Conservation (phyloP, 2,329 filamentous ascomycete species). For the Curvularia sp. region DNA sequence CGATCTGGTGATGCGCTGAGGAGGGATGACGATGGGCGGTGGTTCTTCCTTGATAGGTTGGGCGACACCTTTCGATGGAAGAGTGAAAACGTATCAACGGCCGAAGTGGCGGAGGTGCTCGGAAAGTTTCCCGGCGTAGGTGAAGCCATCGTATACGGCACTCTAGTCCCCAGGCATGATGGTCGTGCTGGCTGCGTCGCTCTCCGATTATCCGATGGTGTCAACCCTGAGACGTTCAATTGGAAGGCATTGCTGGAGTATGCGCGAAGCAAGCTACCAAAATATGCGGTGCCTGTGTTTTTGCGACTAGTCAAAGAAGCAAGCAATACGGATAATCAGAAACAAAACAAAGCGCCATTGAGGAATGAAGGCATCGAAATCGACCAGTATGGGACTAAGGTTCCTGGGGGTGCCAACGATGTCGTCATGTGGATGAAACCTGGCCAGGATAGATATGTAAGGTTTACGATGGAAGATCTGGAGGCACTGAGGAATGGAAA, state of each 20-base stretch:
- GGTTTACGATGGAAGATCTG: constrained; percentile 31
- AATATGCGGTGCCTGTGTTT: constrained; percentile 78
- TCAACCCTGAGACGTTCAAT: constrained; percentile 35
- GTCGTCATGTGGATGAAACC: constrained; percentile 40
- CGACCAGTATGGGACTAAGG: constrained; percentile 41
- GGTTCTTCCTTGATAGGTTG: constrained; percentile 57
- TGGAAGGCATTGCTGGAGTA: constrained; percentile 36
- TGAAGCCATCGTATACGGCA: constrained; percentile 58
- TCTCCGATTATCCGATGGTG: constrained; percentile 60
- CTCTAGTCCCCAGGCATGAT: constrained; percentile 55
- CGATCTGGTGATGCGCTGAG: constrained; percentile 56
- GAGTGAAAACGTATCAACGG: constrained; percentile 56
- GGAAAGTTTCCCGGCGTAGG: constrained; percentile 52
- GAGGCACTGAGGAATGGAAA: constrained; percentile 30
- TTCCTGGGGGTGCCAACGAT: constrained; percentile 33
- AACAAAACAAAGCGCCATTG: constrained; percentile 77
- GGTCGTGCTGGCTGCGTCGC: constrained; percentile 63
- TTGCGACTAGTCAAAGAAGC: constrained; percentile 65
- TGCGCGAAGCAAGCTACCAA: constrained; percentile 59
- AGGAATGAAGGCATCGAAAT: constrained; percentile 71
- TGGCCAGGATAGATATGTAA: constrained; percentile 34
- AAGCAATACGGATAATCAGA: constrained; percentile 74
- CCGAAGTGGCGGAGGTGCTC: constrained; percentile 55
- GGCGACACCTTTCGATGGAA: constrained; percentile 60
- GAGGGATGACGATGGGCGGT: constrained; percentile 53